These are phyloP conservation scores for Suillus plorans DNA, from an alignment of 768 basidiomycete genomes.

Conservation along the genomic window DNA sequence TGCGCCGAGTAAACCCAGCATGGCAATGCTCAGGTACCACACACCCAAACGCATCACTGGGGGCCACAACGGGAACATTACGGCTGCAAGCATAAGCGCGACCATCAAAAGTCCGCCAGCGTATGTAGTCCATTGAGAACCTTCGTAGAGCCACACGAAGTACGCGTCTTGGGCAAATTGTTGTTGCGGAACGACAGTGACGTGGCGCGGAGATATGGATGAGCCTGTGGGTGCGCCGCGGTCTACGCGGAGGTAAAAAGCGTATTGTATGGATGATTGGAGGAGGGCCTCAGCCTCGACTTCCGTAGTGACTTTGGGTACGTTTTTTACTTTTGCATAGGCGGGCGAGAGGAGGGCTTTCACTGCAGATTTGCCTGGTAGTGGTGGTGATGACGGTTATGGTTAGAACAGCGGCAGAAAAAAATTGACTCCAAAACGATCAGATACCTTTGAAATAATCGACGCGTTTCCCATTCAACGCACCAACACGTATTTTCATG, in stretches of 20 bases:
- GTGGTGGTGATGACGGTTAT: conserved; percentile 28
- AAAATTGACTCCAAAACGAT: background rate
- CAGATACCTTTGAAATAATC: conserved; percentile 95
- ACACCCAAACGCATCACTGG: conserved; percentile 89
- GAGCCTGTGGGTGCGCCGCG: conserved; percentile 54
- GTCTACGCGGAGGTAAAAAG: conserved; percentile 92
- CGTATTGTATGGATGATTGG: conserved; percentile 69
- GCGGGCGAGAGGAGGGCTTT: conserved; percentile 91
- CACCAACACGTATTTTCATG: conserved; percentile 86
- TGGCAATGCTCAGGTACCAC: conserved; percentile 89
- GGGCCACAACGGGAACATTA: conserved; percentile 99
- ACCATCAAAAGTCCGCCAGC: conserved; percentile 92
- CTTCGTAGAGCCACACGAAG: conserved; percentile 97
- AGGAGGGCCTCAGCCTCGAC: conserved; percentile 71
- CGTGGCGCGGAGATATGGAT: conserved; percentile 72
- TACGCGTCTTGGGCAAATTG: conserved; percentile 77
- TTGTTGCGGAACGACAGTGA: conserved; percentile 72
- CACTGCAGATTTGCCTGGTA: conserved; percentile 84
- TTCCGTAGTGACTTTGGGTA: conserved; percentile 72
- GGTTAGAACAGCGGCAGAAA: background rate
- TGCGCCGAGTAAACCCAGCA: conserved; percentile 83
- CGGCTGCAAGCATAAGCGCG: conserved; percentile 88
- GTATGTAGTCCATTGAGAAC: conserved; percentile 91
- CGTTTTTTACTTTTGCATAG: conserved; percentile 85
- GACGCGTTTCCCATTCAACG: conserved; percentile 89